A percentile compares a stretch with the other conserved stretches of the same genome.
Evolutionary conservation across 1,284 basidiomycete genomes (phyloP).

Genomic region (Blastosporella zonata): DNA sequence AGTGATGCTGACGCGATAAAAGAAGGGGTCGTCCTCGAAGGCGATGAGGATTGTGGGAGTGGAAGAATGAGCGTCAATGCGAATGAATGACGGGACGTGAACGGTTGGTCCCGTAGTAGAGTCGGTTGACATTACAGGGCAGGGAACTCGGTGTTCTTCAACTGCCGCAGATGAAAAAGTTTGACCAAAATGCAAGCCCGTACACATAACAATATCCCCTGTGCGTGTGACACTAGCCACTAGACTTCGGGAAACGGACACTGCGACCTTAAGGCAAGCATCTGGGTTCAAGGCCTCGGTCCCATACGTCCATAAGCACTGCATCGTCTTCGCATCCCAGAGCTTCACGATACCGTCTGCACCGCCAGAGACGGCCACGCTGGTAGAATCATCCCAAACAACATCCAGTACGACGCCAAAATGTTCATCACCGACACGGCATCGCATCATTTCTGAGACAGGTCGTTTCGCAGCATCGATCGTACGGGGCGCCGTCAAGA

Average conservation of each 20-base stretch:
- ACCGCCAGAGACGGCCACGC: constrained; percentile 50
- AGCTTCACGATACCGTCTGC: constrained; percentile 68
- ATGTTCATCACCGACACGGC: constrained; percentile 55
- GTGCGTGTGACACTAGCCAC: constrained; percentile 50
- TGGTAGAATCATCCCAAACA: constrained; percentile 41
- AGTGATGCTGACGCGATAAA: constrained; percentile 49
- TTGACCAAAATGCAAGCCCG: constrained; percentile 28
- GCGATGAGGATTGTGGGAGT: constrained; percentile 38
- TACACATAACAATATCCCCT: constrained; percentile 58
- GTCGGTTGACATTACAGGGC: constrained; percentile 16
- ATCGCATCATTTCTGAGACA: constrained; percentile 45
- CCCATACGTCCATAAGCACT: constrained; percentile 62
- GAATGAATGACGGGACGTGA: constrained; percentile 21
- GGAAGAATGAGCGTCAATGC: constrained; percentile 24
- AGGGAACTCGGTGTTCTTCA: constrained; percentile 23
- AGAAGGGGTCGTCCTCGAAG: constrained; percentile 42
- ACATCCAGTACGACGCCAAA: constrained; percentile 52
- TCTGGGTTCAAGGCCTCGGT: constrained; percentile 36
- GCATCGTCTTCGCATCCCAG: constrained; percentile 57
- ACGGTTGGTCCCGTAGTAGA: constrained; percentile 8
- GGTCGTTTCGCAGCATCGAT: constrained; percentile 52
- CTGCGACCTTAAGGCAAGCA: constrained; percentile 46
- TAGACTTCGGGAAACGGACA: constrained; percentile 40
- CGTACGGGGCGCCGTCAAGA: constrained; percentile 54
- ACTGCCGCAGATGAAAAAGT: constrained; percentile 10